Evolutionary conservation across 768 basidiomycete species (phyloP).

Genomic region (Russula virescens): DNA sequence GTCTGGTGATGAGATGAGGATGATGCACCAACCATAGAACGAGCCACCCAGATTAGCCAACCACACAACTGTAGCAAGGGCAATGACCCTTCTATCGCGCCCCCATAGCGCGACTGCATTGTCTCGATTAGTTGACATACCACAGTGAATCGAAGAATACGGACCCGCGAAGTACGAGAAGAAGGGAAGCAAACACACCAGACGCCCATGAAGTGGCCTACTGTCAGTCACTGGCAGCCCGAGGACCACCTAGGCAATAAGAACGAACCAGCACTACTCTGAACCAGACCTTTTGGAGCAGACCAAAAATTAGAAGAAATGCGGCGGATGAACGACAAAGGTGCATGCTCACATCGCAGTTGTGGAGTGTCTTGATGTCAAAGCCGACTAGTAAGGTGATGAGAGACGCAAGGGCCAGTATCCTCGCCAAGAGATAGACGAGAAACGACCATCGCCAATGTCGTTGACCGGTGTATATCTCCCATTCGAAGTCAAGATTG

Average conservation of each 20-base stretch:
- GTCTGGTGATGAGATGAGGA: neutral
- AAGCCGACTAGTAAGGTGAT: constrained; percentile 7
- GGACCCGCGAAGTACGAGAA: constrained; percentile 20
- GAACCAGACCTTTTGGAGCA: constrained; percentile 6
- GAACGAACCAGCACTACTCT: neutral
- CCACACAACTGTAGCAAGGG: neutral
- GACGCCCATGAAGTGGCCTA: constrained; percentile 15
- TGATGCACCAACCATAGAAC: constrained; percentile 3
- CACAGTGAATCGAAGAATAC: neutral
- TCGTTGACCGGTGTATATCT: constrained; percentile 15
- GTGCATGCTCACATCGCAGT: constrained; percentile 8
- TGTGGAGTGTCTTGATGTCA: neutral
- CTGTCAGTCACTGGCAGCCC: neutral
- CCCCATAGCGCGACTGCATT: constrained; percentile 14
- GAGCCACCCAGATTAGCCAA: constrained; percentile 2
- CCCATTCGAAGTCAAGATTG: constrained; percentile 18
- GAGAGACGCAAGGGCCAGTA: constrained; percentile 4
- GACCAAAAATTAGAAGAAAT: neutral
- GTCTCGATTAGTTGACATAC: neutral
- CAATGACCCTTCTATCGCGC: constrained; percentile 1
- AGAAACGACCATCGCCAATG: constrained; percentile 18
- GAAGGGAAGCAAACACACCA: constrained; percentile 9
- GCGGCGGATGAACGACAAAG: neutral
- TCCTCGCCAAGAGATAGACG: constrained; percentile 12
- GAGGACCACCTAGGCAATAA: neutral